Evolutionary conservation across 1,284 basidiomycete genomes (phyloP), one percentile per base, ranked within the genome.

Genomic region (Entoloma clypeatum): DNA sequence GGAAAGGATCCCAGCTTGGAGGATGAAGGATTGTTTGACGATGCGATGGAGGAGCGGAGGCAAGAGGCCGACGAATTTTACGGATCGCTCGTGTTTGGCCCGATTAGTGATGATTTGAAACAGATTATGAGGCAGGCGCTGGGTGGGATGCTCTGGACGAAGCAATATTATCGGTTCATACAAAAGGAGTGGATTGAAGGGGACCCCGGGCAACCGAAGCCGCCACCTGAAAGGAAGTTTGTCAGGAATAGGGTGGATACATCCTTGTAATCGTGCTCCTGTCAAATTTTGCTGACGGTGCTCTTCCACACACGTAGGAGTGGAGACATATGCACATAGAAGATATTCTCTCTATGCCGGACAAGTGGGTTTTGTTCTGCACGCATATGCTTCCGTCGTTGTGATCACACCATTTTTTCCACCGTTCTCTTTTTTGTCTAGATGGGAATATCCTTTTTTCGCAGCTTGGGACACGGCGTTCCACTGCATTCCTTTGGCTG

Each of bases 111-210:
- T 47, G 95, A 99, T 65, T 71, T 98, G 59, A 84, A 83, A 61
- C 93, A 93, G 64, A 89, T 99, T 58, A 96, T 93, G 92, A 76
- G 95, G 45, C 95, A 98, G 64, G 95, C 93, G n/a, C 69, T 98
- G 25, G 84, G 82, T 16, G 95, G 95, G n/a, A 98, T 99, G 95
- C 69, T 99, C 40, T 98, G 95, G 93, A 94, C 90, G 41, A 99
- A 98, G 69, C 95, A 98, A 58, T 92, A 83, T 66, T 99, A 98
- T 69, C 79, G 89, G 61, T 98, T 95, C 65, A 81, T 97, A 48
- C 94, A 97, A 64, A 87, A 89, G 57, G 89, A 96, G 50, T 99
- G 95, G 95, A 75, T 95, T 43, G 79, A 90, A 46, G 95, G 95
- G 36, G 95, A 99, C 65, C 86, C 92, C 6, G 87, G 87, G 13